Conservation (phyloP, 306 rosid species). For the cucumber (Cucumis sativus) region Cucumber_9930_V3 NC_026655.2:5613001-5613500, state of each 20-base stretch:
- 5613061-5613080: background rate
- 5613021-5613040: background rate
- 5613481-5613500: background rate
- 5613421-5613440: background rate
- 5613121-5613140: conserved; percentile 19
- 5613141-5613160: conserved; percentile 3
- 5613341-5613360: background rate
- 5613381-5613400: too few species aligned
- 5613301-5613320: conserved; percentile 1
- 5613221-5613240: conserved; percentile 22
- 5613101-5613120: conserved; percentile 9
- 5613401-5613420: background rate
- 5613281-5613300: background rate
- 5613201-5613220: conserved; percentile 24
- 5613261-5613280: background rate
- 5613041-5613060: conserved; percentile 14
- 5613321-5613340: background rate
- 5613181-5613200: conserved; percentile 27
- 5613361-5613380: background rate
- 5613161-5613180: background rate
- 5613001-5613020: background rate
- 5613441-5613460: background rate
- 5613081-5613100: background rate
- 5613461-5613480: background rate
- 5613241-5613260: background rate